phyloP scores from a whole-genome alignment of 495 filamentous ascomycete species.

The Aspergillus nidulans region DNA sequence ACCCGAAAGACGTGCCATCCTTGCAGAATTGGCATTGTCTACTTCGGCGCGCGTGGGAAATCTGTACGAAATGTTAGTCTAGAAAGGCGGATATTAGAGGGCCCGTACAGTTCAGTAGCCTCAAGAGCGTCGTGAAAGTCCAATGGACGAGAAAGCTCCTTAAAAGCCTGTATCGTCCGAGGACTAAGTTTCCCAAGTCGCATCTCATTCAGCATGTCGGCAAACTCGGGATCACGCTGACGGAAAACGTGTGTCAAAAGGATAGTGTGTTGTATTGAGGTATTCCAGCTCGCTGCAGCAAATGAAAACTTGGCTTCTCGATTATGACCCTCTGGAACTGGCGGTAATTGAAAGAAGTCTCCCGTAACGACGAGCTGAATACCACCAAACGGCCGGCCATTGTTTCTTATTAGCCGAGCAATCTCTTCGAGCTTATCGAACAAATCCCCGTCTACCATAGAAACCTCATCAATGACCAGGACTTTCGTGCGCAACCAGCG shows the following conservation, averaged over 20 bases:
- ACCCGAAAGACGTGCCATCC: conserved; percentile 70
- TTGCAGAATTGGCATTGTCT: conserved; percentile 72
- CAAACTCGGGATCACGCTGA: conserved; percentile 89
- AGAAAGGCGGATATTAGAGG: neutral
- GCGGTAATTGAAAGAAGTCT: conserved; percentile 95
- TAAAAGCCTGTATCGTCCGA: conserved; percentile 67
- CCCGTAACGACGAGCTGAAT: conserved; percentile 95
- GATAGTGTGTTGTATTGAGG: conserved; percentile 91
- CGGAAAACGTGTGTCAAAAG: conserved; percentile 93
- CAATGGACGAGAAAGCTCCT: conserved; percentile 62
- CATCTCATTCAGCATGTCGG: conserved; percentile 96
- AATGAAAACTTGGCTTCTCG: conserved; percentile 83
- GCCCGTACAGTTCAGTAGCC: conserved; percentile 76
- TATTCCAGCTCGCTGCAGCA: conserved; percentile 84
- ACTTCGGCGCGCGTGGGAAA: conserved; percentile 91
- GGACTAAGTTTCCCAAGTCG: conserved; percentile 73
- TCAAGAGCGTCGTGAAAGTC: conserved; percentile 71
- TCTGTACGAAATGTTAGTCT: conserved; percentile 41
- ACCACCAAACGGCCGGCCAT: conserved; percentile 88
- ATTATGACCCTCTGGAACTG: conserved; percentile 72
- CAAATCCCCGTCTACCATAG: conserved; percentile 95
- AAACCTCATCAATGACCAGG: conserved; percentile 90
- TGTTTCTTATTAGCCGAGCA: conserved; percentile 74
- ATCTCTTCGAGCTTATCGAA: conserved; percentile 95
- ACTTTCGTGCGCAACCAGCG: conserved; percentile 86